Percentiles rank a stretch among this genome's conserved stretches.
phyloP scores from a whole-genome alignment of 1,284 basidiomycete genomes.

The Apiotrichum akiyoshidainum region DNA sequence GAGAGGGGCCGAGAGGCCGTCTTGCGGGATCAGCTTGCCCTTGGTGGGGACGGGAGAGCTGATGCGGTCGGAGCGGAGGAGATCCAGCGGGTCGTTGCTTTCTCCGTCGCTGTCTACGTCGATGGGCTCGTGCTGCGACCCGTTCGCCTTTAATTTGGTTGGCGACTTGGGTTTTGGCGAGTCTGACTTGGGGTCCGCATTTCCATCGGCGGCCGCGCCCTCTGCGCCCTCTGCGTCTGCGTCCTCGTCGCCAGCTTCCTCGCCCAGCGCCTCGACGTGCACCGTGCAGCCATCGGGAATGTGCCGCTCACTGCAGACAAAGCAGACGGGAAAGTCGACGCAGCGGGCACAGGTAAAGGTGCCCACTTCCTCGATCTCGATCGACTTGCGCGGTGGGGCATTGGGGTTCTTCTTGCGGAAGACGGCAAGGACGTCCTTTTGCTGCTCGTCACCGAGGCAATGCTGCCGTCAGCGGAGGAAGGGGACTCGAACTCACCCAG shows the following conservation, averaged over 20 bases:
- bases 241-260: background rate
- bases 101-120: constrained; percentile 21
- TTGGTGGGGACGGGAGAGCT: background rate
- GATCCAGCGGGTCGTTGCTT: background rate
- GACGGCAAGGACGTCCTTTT: constrained; percentile 68
- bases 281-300: background rate
- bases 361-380: constrained; percentile 63
- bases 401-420: constrained; percentile 53
- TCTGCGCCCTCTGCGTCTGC: background rate
- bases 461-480: constrained; percentile 28
- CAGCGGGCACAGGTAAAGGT: constrained; percentile 77
- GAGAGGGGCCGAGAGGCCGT: constrained; percentile 40
- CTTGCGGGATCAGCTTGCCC: background rate
- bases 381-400: constrained; percentile 31
- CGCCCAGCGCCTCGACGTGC: background rate
- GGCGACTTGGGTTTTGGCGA: background rate
- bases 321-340: constrained; percentile 68
- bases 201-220: background rate
- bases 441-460: constrained; percentile 61
- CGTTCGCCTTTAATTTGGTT: background rate
- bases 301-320: constrained; percentile 61
- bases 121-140: constrained; percentile 3
- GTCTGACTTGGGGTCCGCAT: background rate
- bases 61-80: background rate
- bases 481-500: constrained; percentile 55